Evolutionary conservation across 2,329 filamentous ascomycete genomes (phyloP), one percentile per base, ranked within the genome.

Genomic region (Dendrostoma leiphaemia): DNA sequence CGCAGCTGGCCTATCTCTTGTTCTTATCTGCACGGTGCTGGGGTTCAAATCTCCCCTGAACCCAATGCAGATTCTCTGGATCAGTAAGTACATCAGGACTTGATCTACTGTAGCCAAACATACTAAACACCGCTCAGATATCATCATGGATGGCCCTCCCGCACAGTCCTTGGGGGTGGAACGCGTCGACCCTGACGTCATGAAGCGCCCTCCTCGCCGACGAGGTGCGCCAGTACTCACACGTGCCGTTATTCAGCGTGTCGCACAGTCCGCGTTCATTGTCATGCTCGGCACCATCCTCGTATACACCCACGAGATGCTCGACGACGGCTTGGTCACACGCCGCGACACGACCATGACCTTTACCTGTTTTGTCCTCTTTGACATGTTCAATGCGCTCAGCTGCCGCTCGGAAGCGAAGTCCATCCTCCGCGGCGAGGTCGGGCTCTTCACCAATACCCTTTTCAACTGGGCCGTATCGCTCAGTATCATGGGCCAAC

Each of bases 11-110:
- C 77, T 99, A 61, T 91, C 89, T 54, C 79, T 99, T 51, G 94
- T 99, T 17, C 84, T 99, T 62, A 73, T 99, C 65, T 97, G 92
- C 77, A 97, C 91, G 28, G 88, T 90, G 62, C 81, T 97, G 58
- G 94, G 94, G 35, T 94, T 95, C 75, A 92, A 91, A 73, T 96
- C 94, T 68, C 95, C 94, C 43, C 79, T 99, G 57, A 99, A 99
- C 69, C 91, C 94, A 47, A 99, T 99, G 94, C 94, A 99, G 75
- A 99, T 99, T 75, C 81, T 99, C 38, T 99, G 94, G 94, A 99
- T 99, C 66, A 99, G 93, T 97, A 76, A 76, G 91, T 46, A 37
- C 29, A 51, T 38, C 19, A 13, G 1, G 24, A 1, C 32, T 13
- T 12, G n/a, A n/a, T n/a, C n/a, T n/a, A n/a, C n/a, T n/a, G n/a